A percentile compares a stretch with the other conserved stretches of the same genome.
Evolutionary conservation across 202 grass and related monocot species (phyloP).

Genomic region (Zizania palustris): DNA sequence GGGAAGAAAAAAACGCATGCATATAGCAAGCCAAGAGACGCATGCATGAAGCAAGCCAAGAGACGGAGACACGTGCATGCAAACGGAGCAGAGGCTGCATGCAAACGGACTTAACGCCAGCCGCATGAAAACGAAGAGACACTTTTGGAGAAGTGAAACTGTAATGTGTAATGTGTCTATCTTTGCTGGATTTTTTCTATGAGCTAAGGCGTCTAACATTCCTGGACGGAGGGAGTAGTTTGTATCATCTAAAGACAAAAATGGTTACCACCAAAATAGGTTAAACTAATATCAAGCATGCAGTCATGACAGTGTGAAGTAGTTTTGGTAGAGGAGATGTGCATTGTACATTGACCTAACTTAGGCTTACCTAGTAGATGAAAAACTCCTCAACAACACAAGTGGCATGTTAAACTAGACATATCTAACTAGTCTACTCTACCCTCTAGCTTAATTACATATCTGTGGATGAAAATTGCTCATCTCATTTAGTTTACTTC

Average conservation of each 20-base stretch:
- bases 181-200: too few species aligned
- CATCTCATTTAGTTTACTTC: neutral
- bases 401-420: neutral
- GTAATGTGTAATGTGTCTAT: too few species aligned
- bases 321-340: constrained; percentile 29
- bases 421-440: neutral
- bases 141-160: too few species aligned
- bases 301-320: constrained; percentile 36
- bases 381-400: constrained; percentile 20
- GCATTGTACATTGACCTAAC: constrained; percentile 43
- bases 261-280: neutral
- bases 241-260: neutral
- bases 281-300: constrained; percentile 15
- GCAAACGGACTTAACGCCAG: too few species aligned
- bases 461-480: neutral
- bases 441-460: neutral
- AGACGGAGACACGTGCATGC: too few species aligned
- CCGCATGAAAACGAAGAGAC: too few species aligned
- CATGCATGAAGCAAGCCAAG: too few species aligned
- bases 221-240: too few species aligned
- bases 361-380: neutral
- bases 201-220: too few species aligned
- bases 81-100: too few species aligned
- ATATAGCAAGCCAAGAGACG: too few species aligned
- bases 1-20: too few species aligned